Base-by-base conservation (phyloP, 2,329 filamentous ascomycete species). In the Herpotrichia juniperi region DNA sequence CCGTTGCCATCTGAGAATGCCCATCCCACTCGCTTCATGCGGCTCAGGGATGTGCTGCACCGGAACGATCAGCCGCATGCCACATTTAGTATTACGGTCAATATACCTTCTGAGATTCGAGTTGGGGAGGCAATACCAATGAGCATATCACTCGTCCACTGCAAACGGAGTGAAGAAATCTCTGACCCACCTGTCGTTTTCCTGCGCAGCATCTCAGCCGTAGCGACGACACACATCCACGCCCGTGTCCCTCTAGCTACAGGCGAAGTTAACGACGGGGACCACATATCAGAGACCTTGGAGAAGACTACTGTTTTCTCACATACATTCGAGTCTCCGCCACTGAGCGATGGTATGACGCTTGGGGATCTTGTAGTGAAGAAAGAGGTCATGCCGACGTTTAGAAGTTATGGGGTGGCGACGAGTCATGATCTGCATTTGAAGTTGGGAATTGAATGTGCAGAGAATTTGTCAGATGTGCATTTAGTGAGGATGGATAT, bases 181-280 rank as follows among this genome's bases (percentile, higher is more conserved):
- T 25, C 31, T 7, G 50, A 35, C 4, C 56, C 58, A 22, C 51
- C 58, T 12, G 50, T 57, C 4, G 44, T 64, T 14, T 51, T 46
- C 31, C 60, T 64, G 16, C 63, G 57, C n/a, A 56, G 62, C 26
- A 59, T 66, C 26, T 54, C 57, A 24, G 62, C 57, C 9, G 56
- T 56, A 42, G 58, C 57, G 10, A 47, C 47, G 2, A 54, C 57
- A 2, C 51, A 50, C 28, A 57, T 63, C 28, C 30, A 26, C 28
- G 57, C 54, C 24, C 62, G 60, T n/a, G 50, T 63, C 3, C 60
- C 54, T 17, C 28, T 53, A 12, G 48, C 42, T 4, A 46, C 52
- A 8, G 50, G 45, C 25, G 52, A 59, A 31, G n/a, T n/a, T n/a
- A n/a, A n/a, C n/a, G n/a, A n/a, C n/a, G n/a, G n/a, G n/a, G n/a